Evolutionary conservation across 345 rosid genomes (phyloP).

Genomic region (Hibiscus mutabilis): DNA sequence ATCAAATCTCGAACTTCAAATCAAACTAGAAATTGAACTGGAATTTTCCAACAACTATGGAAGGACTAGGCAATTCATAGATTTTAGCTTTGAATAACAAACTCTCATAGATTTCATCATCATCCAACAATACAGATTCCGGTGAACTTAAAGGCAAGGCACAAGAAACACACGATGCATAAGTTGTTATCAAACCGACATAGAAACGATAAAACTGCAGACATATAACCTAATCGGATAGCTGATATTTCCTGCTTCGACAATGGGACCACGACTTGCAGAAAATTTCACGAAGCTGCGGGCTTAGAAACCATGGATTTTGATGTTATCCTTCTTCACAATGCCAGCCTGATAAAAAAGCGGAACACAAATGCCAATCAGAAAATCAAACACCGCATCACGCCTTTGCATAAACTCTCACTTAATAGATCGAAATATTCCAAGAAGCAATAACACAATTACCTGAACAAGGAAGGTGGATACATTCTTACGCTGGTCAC

Average conservation of each 20-base stretch:
- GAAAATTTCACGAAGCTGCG: not conserved
- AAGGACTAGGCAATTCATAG: not conserved
- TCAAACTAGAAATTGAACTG: too few species aligned
- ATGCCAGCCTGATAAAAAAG: conserved; percentile 57
- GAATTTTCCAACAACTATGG: not conserved
- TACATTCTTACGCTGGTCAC: conserved; percentile 1
- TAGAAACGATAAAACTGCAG: not conserved
- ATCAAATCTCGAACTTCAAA: not conserved
- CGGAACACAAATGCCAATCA: not conserved
- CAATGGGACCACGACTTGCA: not conserved
- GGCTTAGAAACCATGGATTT: conserved; percentile 90
- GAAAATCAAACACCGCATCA: not conserved
- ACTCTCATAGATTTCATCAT: not conserved
- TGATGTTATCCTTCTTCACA: conserved; percentile 94
- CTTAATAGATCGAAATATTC: not conserved
- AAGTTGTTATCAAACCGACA: not conserved
- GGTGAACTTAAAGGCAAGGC: not conserved
- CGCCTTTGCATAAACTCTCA: not conserved
- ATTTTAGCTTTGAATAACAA: not conserved
- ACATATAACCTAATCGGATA: not conserved
- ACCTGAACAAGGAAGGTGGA: conserved; percentile 4
- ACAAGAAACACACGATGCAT: not conserved
- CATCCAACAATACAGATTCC: not conserved
- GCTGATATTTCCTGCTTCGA: not conserved
- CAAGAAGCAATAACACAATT: conserved; percentile 18